phyloP scores from a whole-genome alignment of 352 stramenopile genomes.

The Pythium oligandrum region DNA sequence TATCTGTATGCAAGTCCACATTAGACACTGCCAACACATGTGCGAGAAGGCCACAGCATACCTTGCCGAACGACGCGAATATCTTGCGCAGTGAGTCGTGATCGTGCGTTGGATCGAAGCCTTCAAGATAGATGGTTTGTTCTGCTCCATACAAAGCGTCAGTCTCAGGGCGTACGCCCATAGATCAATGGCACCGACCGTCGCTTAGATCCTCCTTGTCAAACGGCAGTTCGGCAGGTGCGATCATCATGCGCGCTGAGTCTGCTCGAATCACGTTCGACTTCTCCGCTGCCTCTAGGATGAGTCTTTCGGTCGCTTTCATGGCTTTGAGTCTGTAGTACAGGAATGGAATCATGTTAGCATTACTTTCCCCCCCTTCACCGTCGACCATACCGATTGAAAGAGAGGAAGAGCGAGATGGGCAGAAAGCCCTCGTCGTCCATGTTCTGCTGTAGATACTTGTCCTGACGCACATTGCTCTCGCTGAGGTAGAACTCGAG shows the following conservation, averaged over 20 bases:
- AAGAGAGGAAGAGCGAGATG: slow-evolving; percentile 52
- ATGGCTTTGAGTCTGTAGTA: slow-evolving; percentile 30
- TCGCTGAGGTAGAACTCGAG: slow-evolving; percentile 80
- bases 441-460: slow-evolving; percentile 74
- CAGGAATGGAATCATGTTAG: background rate
- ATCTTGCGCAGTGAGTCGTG: slow-evolving; percentile 60
- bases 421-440: slow-evolving; percentile 58
- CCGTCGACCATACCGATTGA: slow-evolving; percentile 39
- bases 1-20: slow-evolving; percentile 19
- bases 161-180: too few relatives aligned
- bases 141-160: slow-evolving; percentile 20
- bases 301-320: slow-evolving; percentile 48
- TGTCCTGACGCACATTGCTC: slow-evolving; percentile 76
- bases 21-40: too few relatives aligned
- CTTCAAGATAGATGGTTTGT: slow-evolving; percentile 74
- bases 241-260: slow-evolving; percentile 31
- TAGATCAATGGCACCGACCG: background rate
- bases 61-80: slow-evolving; percentile 63
- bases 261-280: slow-evolving; percentile 46
- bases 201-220: slow-evolving; percentile 22
- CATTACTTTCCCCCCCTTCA: background rate
- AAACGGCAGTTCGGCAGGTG: slow-evolving; percentile 29
- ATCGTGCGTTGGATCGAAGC: slow-evolving; percentile 47
- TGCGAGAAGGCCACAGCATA: slow-evolving; percentile 3
- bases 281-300: slow-evolving; percentile 54